These are phyloP conservation scores for Candolleomyces eurysporus DNA, from an alignment of 768 basidiomycete genomes.

Conservation along the genomic window DNA sequence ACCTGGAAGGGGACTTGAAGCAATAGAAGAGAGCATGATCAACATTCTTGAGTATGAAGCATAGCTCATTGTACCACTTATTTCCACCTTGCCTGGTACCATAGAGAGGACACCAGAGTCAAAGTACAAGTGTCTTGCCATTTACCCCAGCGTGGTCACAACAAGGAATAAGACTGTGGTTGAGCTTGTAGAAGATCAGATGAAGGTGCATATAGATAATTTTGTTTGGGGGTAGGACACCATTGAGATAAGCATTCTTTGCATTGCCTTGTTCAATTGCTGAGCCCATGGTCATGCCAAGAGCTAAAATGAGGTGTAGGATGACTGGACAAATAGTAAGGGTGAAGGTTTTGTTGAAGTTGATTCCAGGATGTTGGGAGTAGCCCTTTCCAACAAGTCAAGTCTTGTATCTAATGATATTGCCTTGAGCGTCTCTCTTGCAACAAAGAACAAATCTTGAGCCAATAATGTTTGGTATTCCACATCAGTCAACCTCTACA, in stretches of 20 bases:
- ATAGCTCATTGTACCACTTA: conserved; percentile 1
- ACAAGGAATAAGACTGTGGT: neutral
- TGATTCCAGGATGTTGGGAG: no score
- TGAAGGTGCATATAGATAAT: neutral
- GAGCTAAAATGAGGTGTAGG: neutral
- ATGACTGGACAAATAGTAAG: neutral
- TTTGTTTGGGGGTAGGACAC: neutral
- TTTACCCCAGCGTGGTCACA: neutral
- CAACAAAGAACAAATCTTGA: no score
- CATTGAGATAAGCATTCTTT: neutral
- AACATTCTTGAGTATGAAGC: conserved; percentile 2
- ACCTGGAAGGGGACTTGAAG: conserved; percentile 20
- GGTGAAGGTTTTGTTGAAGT: no score
- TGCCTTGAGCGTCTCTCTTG: no score
- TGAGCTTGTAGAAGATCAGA: neutral
- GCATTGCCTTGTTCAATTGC: neutral
- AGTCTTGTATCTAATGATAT: neutral
- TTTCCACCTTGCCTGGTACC: conserved; percentile 30
- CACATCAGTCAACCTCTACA: no score
- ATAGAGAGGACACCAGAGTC: conserved; percentile 21
- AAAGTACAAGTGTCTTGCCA: neutral
- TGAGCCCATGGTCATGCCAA: neutral
- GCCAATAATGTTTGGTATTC: no score
- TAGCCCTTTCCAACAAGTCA: no score
- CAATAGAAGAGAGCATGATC: conserved; percentile 12